phyloP scores from a whole-genome alignment of 371 early-diverging fungal genomes.

The Apophysomyces elegans region DNA sequence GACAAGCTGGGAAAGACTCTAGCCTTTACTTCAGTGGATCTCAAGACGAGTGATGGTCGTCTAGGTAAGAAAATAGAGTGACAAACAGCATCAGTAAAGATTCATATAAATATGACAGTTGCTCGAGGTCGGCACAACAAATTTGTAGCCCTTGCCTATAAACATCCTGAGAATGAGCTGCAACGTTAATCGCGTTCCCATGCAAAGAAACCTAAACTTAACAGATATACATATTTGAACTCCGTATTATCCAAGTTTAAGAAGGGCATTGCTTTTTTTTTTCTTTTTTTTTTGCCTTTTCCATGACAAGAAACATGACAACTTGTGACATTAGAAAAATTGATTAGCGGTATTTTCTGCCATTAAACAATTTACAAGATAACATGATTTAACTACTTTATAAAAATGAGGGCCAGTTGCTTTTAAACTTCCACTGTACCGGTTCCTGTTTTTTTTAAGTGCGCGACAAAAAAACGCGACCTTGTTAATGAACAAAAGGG shows the following conservation, averaged over 20 bases:
- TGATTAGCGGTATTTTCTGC: no score
- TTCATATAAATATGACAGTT: conserved; percentile 29
- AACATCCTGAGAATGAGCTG: conserved; percentile 44
- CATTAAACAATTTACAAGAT: no score
- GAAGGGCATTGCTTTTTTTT: conserved; percentile 7
- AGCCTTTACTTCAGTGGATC: conserved; percentile 62
- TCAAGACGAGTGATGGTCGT: conserved; percentile 43
- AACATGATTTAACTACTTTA: no score
- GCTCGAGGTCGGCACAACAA: conserved; percentile 70
- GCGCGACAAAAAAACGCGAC: conserved; percentile 12
- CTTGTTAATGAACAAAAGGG: not conserved
- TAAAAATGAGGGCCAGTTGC: not conserved
- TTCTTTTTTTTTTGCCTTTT: conserved; percentile 8
- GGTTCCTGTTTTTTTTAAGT: conserved; percentile 1
- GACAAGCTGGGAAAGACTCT: conserved; percentile 67
- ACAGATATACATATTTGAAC: conserved; percentile 11
- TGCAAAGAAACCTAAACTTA: conserved; percentile 10
- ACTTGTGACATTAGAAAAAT: conserved; percentile 5
- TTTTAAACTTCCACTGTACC: not conserved
- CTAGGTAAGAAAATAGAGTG: conserved; percentile 31
- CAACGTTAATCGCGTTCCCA: conserved; percentile 17
- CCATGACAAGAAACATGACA: no score
- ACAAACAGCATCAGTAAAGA: not conserved
- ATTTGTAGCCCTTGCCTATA: conserved; percentile 58
- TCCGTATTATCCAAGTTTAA: not conserved